These are phyloP conservation scores for Capsicum chinense DNA, from an alignment of 257 asterid genomes.

Conservation along the genomic window DNA sequence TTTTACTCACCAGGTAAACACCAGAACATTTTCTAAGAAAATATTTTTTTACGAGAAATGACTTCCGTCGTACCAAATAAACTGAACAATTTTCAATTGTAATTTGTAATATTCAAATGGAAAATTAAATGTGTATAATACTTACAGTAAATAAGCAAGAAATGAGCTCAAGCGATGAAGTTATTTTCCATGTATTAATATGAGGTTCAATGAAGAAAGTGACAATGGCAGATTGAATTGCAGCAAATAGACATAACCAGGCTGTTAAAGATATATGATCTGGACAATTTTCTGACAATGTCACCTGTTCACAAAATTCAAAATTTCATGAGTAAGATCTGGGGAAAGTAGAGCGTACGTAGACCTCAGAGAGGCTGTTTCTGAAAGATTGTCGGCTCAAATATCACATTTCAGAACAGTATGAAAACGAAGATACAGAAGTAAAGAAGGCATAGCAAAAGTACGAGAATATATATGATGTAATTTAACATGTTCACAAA, in stretches of 20 bases:
- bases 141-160: conserved; percentile 46
- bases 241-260: conserved; percentile 47
- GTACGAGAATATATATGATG: neutral
- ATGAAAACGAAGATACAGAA: no score
- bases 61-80: neutral
- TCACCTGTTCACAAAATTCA: conserved; percentile 36
- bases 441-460: no score
- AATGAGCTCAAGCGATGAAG: conserved; percentile 37
- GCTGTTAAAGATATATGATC: conserved; percentile 51
- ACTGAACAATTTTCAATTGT: neutral
- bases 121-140: neutral
- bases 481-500: no score
- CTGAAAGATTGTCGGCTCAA: neutral
- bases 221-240: conserved; percentile 39
- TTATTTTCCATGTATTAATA: conserved; percentile 43
- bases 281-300: conserved; percentile 38
- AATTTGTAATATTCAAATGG: neutral
- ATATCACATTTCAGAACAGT: no score
- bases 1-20: no score
- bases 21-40: no score
- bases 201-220: conserved; percentile 38
- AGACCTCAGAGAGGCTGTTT: neutral
- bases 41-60: neutral
- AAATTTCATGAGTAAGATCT: no score
- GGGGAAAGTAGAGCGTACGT: neutral